Evolutionary conservation across 1,284 basidiomycete species (phyloP), one percentile per base, ranked within the genome.

Genomic region (Cutaneotrichosporon cutaneum): DNA sequence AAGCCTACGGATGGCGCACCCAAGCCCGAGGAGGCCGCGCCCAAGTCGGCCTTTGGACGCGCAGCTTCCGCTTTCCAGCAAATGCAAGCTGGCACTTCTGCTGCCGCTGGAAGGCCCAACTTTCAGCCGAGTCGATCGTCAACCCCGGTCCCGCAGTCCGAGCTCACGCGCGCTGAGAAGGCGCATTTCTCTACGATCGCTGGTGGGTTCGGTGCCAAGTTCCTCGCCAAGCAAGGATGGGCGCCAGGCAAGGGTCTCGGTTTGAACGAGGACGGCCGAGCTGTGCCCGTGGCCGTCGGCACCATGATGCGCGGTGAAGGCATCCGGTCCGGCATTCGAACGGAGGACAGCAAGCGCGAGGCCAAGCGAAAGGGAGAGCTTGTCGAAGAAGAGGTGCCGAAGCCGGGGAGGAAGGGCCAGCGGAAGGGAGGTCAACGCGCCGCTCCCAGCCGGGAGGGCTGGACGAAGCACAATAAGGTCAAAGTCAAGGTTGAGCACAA

Each of bases 161-260:
- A 73, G 9, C 83, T 96, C 24, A 85, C 85, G 8, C 79, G 85
- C 2, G 70, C 82, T 18, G 94, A 97, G 69, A 82, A 83, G 58
- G 81, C 83, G 16, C 93, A 96, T 71, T 93, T 97, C 76, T 83
- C 81, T 69, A 90, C 89, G 69, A 83, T 96, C 11, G 82, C 85
- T 32, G 84, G 86, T 24, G 83, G 88, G 0, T 88, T 92, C 66
- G 94, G 92, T 70, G 88, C 92, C 11, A 86, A 87, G 59, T 86
- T 97, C 85, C 85, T 98, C n/a, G 85, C 86, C 45, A 95, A 93
- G 80, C 92, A 94, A 87, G 94, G 94, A 14, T 98, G 94, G 94
- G 83, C 88, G 72, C 82, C 88, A 0, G 84, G 94, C 8, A 85
- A 85, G 22, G 94, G 94, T 73, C 82, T 97, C 18, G 94, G 94